Evolutionary conservation across 73 alveolate species (phyloP).

Genomic region (Paraurostyla sp.): DNA sequence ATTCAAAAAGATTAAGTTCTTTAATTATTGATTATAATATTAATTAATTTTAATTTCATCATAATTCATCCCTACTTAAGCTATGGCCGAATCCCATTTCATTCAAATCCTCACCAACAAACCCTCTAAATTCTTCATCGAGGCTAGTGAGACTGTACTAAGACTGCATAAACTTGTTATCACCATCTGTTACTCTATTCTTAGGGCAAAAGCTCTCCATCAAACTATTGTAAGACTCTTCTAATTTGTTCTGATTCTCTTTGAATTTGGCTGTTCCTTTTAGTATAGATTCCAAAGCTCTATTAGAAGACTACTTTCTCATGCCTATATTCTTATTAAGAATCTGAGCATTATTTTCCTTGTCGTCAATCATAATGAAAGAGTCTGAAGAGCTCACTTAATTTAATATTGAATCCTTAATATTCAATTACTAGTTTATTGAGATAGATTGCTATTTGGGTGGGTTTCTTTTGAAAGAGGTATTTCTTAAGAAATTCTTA

Average conservation of each 20-base stretch:
- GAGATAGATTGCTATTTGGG: neutral
- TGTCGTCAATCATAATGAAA: too few species aligned
- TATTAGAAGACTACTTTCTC: too few species aligned
- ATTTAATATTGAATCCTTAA: too few species aligned
- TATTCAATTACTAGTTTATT: too few species aligned
- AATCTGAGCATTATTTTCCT: too few species aligned
- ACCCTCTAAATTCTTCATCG: neutral
- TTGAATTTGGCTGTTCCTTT: conserved; percentile 37
- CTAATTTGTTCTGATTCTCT: neutral
- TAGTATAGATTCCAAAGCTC: neutral
- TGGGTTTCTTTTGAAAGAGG: conserved; percentile 6
- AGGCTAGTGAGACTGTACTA: conserved; percentile 12
- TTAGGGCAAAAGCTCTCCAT: conserved; percentile 17
- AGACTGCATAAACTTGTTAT: neutral
- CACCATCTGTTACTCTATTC: neutral
- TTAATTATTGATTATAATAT: too few species aligned
- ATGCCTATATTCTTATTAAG: too few species aligned
- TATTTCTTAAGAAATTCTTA: conserved; percentile 3
- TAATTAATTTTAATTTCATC: neutral
- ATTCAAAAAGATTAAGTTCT: too few species aligned
- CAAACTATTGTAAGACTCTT: neutral
- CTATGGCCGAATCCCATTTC: neutral
- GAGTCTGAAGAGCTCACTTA: too few species aligned
- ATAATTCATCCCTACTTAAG: conserved; percentile 11
- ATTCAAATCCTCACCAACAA: neutral